A percentile compares a stretch with the other conserved stretches of the same genome.
These are phyloP conservation scores for Camelina laxa DNA, from an alignment of 345 rosid species.

Conservation along the genomic window DNA sequence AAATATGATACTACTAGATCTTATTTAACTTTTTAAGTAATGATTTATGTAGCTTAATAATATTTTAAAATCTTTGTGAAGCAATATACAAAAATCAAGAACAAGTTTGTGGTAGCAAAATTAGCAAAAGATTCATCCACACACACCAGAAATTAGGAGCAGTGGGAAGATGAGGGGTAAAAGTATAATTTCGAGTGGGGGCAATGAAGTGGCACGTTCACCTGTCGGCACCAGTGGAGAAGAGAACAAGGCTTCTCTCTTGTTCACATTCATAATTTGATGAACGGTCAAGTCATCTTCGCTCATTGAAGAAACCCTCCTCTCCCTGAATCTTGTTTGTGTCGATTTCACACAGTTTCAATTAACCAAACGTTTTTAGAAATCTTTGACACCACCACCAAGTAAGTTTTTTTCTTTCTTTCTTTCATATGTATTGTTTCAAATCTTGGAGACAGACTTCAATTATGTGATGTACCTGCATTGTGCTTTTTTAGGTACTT, in stretches of 20 bases:
- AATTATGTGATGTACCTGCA: constrained; percentile 17
- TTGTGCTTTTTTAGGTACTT: neutral
- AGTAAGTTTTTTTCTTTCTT: constrained; percentile 11
- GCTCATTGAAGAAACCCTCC: neutral
- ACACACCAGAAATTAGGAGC: constrained; percentile 3
- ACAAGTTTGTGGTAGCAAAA: neutral
- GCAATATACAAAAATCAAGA: neutral
- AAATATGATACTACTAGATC: neutral
- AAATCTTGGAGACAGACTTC: constrained; percentile 31
- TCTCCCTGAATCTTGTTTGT: constrained; percentile 24
- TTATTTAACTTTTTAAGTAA: neutral
- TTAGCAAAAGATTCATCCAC: neutral
- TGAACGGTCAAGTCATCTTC: constrained; percentile 39
- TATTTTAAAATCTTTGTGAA: too few species aligned
- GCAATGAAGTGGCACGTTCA: constrained; percentile 42
- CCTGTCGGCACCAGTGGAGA: constrained; percentile 45
- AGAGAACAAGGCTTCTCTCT: constrained; percentile 39
- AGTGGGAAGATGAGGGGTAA: constrained; percentile 42
- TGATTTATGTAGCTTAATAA: neutral
- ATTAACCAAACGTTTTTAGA: neutral
- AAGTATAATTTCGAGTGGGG: constrained; percentile 33
- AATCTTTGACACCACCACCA: constrained; percentile 5
- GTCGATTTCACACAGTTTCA: neutral
- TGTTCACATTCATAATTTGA: constrained; percentile 32
- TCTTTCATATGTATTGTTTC: constrained; percentile 27